Conservation (phyloP, 345 rosid genomes). For the Rubroshorea leprosula region DNA sequence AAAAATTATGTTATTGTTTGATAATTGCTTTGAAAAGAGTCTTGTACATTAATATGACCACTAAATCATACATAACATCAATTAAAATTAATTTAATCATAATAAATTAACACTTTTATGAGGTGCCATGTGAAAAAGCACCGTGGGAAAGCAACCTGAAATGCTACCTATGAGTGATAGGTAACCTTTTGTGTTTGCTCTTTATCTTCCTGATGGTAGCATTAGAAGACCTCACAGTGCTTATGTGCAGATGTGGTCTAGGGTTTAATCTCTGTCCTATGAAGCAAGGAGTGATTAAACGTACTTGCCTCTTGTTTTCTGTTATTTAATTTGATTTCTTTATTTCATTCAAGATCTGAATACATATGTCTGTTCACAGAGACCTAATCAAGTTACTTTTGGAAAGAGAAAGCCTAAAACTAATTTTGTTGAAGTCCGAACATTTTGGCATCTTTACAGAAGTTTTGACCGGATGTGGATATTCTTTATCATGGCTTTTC, state of each 20-base stretch:
- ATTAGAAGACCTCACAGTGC: too few species aligned
- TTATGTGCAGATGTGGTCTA: not conserved
- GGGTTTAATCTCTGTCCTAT: not conserved
- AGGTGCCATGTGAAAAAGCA: too few species aligned
- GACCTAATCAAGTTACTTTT: constrained; percentile 33
- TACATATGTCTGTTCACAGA: constrained; percentile 37
- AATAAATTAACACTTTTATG: too few species aligned
- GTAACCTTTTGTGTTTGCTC: too few species aligned
- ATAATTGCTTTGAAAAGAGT: too few species aligned
- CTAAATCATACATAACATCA: too few species aligned
- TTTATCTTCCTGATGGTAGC: too few species aligned
- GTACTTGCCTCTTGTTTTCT: not conserved
- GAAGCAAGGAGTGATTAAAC: not conserved
- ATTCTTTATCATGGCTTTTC: constrained; percentile 77
- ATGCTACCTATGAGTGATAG: too few species aligned
- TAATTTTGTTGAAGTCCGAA: constrained; percentile 96
- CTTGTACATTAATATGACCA: too few species aligned
- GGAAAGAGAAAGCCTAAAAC: constrained; percentile 82
- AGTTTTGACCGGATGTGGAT: constrained; percentile 99
- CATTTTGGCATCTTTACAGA: constrained; percentile 89
- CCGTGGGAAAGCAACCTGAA: too few species aligned
- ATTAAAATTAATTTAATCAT: too few species aligned
- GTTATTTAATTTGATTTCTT: not conserved
- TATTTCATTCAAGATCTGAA: not conserved
- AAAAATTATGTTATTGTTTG: too few species aligned